A percentile compares a stretch with the other conserved stretches of the same genome.
phyloP scores from a whole-genome alignment of 108 stramenopile species.

The Stephanodiscus minutulus region DNA sequence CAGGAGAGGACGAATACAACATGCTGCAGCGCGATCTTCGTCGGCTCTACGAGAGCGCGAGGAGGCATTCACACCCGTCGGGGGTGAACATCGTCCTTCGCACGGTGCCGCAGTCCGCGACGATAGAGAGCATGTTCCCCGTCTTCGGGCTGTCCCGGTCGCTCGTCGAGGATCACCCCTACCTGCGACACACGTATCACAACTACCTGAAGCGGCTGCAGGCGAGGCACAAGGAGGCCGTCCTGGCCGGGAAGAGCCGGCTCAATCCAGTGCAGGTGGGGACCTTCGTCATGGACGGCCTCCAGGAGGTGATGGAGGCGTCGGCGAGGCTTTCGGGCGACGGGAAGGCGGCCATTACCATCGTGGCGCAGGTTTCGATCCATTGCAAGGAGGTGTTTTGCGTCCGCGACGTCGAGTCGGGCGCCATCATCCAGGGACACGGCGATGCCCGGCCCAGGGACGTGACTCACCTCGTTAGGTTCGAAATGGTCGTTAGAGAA shows the following conservation, averaged over 20 bases:
- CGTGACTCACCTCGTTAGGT: conserved; percentile 58
- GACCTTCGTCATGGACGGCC: conserved; percentile 1
- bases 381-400: conserved; percentile 61
- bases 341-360: conserved; percentile 39
- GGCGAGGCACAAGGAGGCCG: conserved; percentile 28
- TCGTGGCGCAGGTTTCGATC: conserved; percentile 58
- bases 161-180: conserved; percentile 34
- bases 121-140: conserved; percentile 46
- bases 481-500: conserved; percentile 49
- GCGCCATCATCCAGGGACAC: conserved; percentile 54
- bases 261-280: conserved; percentile 22
- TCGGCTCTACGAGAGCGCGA: conserved; percentile 35
- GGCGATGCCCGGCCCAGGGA: conserved; percentile 40
- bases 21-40: conserved; percentile 42
- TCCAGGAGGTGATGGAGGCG: conserved; percentile 24
- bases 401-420: conserved; percentile 55
- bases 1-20: conserved; percentile 23
- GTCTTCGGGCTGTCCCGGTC: conserved; percentile 32
- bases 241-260: conserved; percentile 2
- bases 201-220: conserved; percentile 29
- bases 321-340: conserved; percentile 26
- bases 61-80: conserved; percentile 35
- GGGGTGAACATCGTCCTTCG: conserved; percentile 40
- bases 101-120: conserved; percentile 27
- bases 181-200: conserved; percentile 37